These are phyloP conservation scores for Penicillium sp. DNA, from an alignment of 2,329 filamentous ascomycete genomes.

Conservation along the genomic window DNA sequence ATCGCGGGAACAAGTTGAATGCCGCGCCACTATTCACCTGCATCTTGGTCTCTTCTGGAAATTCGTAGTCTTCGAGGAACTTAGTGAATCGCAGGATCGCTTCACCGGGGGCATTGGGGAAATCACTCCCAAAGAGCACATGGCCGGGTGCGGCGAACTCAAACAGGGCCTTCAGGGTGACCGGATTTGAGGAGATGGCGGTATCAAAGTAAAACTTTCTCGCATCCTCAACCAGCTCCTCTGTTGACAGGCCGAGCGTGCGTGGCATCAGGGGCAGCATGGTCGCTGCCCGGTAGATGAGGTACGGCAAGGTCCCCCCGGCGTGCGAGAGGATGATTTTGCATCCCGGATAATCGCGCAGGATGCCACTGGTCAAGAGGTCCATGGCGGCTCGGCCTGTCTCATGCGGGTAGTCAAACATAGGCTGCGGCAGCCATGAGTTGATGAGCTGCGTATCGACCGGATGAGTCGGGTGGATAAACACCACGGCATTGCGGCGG, in stretches of 20 bases:
- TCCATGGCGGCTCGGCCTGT: background rate
- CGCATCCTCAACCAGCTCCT: background rate
- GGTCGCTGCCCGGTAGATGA: background rate
- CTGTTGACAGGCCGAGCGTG: too few relatives aligned
- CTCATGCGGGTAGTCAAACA: background rate
- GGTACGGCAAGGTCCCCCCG: too few relatives aligned
- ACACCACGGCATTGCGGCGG: background rate
- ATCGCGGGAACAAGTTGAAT: too few relatives aligned
- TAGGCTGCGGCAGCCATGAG: background rate
- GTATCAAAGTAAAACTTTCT: background rate
- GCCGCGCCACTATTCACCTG: too few relatives aligned
- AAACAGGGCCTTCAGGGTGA: background rate
- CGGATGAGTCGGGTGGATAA: background rate
- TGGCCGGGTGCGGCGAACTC: background rate
- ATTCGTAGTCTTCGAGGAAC: background rate
- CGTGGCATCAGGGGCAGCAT: background rate
- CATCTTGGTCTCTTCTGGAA: too few relatives aligned
- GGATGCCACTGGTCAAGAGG: background rate
- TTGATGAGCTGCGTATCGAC: background rate
- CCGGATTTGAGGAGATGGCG: background rate
- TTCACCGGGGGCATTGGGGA: background rate
- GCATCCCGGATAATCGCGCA: background rate
- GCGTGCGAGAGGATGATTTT: too few relatives aligned
- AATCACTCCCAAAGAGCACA: background rate
- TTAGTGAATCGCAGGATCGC: background rate